Evolutionary conservation across 1,284 basidiomycete species (phyloP).

Genomic region (Stereum hirsutum): DNA sequence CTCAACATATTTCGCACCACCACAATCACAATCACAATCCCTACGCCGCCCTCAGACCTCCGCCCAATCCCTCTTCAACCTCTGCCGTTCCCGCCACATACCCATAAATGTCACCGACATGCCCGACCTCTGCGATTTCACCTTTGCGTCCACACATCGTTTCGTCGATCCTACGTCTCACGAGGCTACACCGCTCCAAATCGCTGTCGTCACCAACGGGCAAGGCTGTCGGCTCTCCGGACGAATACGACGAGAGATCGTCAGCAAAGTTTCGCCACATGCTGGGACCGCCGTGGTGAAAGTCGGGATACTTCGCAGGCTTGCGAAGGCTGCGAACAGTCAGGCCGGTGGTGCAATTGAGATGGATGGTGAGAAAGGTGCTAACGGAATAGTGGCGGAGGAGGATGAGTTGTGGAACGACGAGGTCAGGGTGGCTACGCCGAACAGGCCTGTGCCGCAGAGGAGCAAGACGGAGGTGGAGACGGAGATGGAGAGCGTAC

Average conservation of each 20-base stretch:
- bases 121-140: conserved; percentile 83
- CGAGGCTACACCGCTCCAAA: conserved; percentile 58
- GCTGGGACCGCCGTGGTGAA: conserved; percentile 75
- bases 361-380: too few species aligned
- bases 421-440: conserved; percentile 50
- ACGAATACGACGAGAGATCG: conserved; percentile 77
- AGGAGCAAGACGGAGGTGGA: conserved; percentile 31
- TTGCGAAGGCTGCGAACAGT: conserved; percentile 39
- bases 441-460: conserved; percentile 77
- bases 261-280: conserved; percentile 65
- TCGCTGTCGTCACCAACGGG: conserved; percentile 89
- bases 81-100: conserved; percentile 53
- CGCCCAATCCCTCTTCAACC: conserved; percentile 42
- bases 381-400: too few species aligned
- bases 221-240: conserved; percentile 84
- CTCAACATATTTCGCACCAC: too few species aligned
- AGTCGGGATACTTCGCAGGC: conserved; percentile 60
- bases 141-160: conserved; percentile 83
- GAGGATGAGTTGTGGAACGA: conserved; percentile 39
- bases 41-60: conserved; percentile 39
- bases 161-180: conserved; percentile 47
- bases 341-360: conserved; percentile 12
- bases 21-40: too few species aligned
- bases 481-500: conserved; percentile 38
- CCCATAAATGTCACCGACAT: conserved; percentile 85